A percentile compares a stretch with the other conserved stretches of the same genome.
phyloP scores from a whole-genome alignment of 257 asterid genomes.

The Paulownia fortunei region DNA sequence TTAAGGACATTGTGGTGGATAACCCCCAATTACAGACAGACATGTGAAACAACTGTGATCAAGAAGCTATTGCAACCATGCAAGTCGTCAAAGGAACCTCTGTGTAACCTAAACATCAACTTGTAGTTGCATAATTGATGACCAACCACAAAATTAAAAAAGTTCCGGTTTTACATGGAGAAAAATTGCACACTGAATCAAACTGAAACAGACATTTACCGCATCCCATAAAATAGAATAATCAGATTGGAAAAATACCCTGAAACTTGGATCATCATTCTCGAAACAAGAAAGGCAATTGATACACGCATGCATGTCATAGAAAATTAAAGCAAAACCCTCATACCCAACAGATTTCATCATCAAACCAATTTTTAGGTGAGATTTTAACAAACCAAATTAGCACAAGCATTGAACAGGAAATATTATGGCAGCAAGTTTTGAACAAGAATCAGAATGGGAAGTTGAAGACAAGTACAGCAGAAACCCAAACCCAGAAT shows the following conservation, averaged over 20 bases:
- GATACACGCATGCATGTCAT: background rate
- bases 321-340: background rate
- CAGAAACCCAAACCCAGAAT: background rate
- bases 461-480: background rate
- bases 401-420: background rate
- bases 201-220: no score
- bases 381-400: background rate
- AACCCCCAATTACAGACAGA: background rate
- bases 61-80: background rate
- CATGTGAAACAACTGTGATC: no score
- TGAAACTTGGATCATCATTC: background rate
- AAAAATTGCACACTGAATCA: background rate
- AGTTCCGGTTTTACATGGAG: background rate
- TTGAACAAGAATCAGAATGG: background rate
- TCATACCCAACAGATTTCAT: background rate
- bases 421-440: background rate
- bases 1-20: background rate
- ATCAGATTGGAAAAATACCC: background rate
- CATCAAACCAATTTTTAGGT: background rate
- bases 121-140: background rate
- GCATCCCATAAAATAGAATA: background rate
- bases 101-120: background rate
- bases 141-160: background rate
- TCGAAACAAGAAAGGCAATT: background rate
- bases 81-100: background rate